phyloP scores from a whole-genome alignment of 108 stramenopile species.

The Seminavis robusta region DNA sequence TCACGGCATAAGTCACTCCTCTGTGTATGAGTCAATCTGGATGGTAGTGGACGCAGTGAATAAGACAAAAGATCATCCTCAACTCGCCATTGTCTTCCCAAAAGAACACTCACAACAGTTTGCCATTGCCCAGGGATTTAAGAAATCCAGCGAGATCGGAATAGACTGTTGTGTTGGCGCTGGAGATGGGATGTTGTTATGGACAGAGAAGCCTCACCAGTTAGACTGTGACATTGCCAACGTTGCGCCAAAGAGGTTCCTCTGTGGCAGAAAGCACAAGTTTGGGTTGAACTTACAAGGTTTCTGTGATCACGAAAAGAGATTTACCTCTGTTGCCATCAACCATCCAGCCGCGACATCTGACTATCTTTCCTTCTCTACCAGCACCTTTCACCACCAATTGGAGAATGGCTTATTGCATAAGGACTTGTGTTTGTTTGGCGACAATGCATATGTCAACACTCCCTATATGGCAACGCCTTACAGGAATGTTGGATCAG shows the following conservation, averaged over 20 bases:
- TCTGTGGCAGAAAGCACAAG: constrained; percentile 34
- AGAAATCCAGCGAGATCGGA: constrained; percentile 3
- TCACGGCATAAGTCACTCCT: constrained; percentile 7
- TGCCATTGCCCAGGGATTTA: constrained; percentile 27
- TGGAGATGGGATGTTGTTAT: constrained; percentile 40
- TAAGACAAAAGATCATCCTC: too few relatives aligned
- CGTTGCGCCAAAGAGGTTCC: constrained; percentile 19
- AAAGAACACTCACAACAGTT: constrained; percentile 6
- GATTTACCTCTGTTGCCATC: constrained; percentile 17
- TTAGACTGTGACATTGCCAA: constrained; percentile 3
- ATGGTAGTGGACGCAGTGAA: constrained; percentile 13
- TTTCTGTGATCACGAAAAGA: constrained; percentile 7
- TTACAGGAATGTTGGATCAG: constrained; percentile 9
- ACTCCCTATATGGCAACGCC: constrained; percentile 30
- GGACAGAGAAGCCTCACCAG: constrained; percentile 22
- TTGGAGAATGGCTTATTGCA: too few relatives aligned
- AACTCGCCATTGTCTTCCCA: constrained; percentile 19
- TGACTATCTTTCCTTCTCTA: constrained; percentile 18
- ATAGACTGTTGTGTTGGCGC: constrained; percentile 29
- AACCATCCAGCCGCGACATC: constrained; percentile 5
- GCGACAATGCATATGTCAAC: constrained; percentile 33
- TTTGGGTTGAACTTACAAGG: constrained; percentile 29
- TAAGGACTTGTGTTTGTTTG: constrained; percentile 20
- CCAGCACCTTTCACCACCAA: constrained; percentile 1
- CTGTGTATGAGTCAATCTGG: constrained; percentile 1